Percentiles rank a stretch among this genome's conserved stretches.
phyloP scores from a whole-genome alignment of 1,284 basidiomycete species.

The Ustilago nuda region DNA sequence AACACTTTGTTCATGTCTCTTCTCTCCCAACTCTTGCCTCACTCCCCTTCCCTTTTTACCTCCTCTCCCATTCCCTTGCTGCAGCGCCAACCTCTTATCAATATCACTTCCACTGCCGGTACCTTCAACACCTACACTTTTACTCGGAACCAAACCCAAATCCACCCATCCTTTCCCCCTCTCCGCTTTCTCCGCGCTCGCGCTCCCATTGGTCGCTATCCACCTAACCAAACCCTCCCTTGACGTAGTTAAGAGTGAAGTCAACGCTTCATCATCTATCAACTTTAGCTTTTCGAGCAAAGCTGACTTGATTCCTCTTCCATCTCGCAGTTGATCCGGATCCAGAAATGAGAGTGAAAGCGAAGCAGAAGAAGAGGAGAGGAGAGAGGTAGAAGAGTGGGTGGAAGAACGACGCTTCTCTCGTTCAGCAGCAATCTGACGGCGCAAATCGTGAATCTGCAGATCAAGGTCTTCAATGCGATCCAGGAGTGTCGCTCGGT shows the following conservation, averaged over 20 bases:
- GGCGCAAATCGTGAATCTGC: slow-evolving; percentile 28
- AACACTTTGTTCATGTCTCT: slow-evolving; percentile 6
- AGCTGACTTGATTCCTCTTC: not conserved
- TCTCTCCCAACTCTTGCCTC: not conserved
- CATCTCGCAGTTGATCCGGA: not conserved
- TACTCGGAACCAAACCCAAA: slow-evolving; percentile 23
- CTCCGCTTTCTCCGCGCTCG: too few species aligned
- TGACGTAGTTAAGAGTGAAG: slow-evolving; percentile 14
- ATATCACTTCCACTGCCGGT: slow-evolving; percentile 32
- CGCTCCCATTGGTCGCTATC: not conserved
- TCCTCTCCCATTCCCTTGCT: not conserved
- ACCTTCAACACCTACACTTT: slow-evolving; percentile 36
- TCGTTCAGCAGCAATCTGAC: slow-evolving; percentile 23
- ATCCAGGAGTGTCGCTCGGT: slow-evolving; percentile 26
- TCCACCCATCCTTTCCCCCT: slow-evolving; percentile 4
- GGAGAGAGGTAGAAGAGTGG: not conserved
- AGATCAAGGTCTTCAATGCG: slow-evolving; percentile 36
- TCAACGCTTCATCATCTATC: slow-evolving; percentile 46
- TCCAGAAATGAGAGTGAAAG: slow-evolving; percentile 11
- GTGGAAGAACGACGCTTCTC: slow-evolving; percentile 7
- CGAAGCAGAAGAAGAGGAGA: not conserved
- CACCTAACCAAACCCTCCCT: slow-evolving; percentile 5
- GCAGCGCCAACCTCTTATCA: slow-evolving; percentile 18
- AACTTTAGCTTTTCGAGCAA: slow-evolving; percentile 17
- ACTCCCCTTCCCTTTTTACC: not conserved